Percentiles rank a stretch among this genome's conserved stretches.
phyloP scores from a whole-genome alignment of 306 rosid species.

The Hippophae rhamnoides region DNA sequence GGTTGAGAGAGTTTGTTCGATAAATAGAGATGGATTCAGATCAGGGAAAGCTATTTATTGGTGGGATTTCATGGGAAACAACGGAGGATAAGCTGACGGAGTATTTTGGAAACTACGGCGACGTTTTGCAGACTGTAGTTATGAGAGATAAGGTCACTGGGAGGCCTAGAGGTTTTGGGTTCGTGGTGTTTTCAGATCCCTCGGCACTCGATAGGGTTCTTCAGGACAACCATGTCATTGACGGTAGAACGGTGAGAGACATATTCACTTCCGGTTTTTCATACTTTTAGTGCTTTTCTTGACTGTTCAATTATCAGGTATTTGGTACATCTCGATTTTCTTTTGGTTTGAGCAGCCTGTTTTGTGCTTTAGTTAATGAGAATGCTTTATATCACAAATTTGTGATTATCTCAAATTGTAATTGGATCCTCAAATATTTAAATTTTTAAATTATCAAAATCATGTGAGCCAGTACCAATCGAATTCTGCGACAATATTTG shows the following conservation, averaged over 20 bases:
- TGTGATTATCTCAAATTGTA: no score
- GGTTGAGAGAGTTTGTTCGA: background rate
- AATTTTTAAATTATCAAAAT: no score
- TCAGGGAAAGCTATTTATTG: conserved; percentile 91
- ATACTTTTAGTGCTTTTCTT: background rate
- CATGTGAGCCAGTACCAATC: no score
- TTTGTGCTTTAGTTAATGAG: no score
- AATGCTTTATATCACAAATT: no score
- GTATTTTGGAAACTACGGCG: conserved; percentile 70
- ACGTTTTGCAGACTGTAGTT: conserved; percentile 67
- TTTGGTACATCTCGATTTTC: background rate
- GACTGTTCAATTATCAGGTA: background rate
- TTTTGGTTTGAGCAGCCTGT: background rate
- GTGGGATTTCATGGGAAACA: conserved; percentile 97
- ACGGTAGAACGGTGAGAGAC: conserved; percentile 70
- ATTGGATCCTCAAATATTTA: no score
- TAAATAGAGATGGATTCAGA: conserved; percentile 71
- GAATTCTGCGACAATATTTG: no score
- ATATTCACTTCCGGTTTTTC: background rate
- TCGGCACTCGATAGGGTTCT: conserved; percentile 80
- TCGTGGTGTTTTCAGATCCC: conserved; percentile 88
- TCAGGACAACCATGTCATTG: conserved; percentile 74
- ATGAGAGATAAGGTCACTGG: conserved; percentile 84
- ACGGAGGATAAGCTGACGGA: conserved; percentile 82
- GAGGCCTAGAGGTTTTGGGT: conserved; percentile 82